Evolutionary conservation across 2,329 filamentous ascomycete genomes (phyloP), one percentile per base, ranked within the genome.

Genomic region (Monosporascus sp.): DNA sequence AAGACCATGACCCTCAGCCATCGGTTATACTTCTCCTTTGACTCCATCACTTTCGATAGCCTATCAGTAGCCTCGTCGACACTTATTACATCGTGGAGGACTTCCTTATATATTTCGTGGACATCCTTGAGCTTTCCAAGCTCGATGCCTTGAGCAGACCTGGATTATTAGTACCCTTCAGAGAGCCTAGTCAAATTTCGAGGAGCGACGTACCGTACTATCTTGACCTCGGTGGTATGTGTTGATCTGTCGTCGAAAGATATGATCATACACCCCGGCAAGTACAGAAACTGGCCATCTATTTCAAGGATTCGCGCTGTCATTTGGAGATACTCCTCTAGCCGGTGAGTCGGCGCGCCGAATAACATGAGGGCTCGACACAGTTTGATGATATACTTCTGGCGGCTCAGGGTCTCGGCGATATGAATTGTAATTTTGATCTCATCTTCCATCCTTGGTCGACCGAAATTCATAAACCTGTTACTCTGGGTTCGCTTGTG

Each of bases 271-370:
- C 89, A 93, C 0, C 89, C 89, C 0, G 91, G 90, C 38, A 96
- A 83, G 66, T 96, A 96, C 25, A 96, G 73, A 60, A 93, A 96
- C 63, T 95, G 89, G 4, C 86, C 87, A 58, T 95, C 88, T 17
- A 96, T 90, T 66, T 90, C 88, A 35, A 96, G 78, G 1, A 92
- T 88, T n/a, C 88, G 81, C 1, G 90, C 85, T 5, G 88, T 89
- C 87, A 91, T 94, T 57, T 81, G 85, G 81, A 96, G 88, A 68
- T 95, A 95, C 65, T 95, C 87, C 68, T 96, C 91, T 20, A 96
- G 75, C 8, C 91, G 84, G 72, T 96, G 91, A 0, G 90, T 94
- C 1, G 91, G 91, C 1, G 91, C 91, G 20, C 91, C 91, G 59
- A 90, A 96, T 63, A 83, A 78, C 90, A 96, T 96, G 51, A 96